Evolutionary conservation across 2,329 filamentous ascomycete species (phyloP).

Genomic region (Venturia oleaginea): DNA sequence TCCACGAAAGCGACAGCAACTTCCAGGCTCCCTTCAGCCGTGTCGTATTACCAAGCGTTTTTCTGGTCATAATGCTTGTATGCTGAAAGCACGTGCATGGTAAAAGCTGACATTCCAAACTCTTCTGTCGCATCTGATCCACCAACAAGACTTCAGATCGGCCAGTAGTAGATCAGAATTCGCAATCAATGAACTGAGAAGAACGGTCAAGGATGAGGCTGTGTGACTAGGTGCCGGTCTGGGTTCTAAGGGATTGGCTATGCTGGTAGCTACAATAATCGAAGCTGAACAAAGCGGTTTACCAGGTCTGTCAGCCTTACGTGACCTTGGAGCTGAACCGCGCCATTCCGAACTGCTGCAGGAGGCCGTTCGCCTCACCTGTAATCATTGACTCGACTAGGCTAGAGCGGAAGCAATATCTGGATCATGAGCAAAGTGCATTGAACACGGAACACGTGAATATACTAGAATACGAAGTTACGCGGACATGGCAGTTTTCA

Average conservation of each 20-base stretch:
- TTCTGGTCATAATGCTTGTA: background rate
- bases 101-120: background rate
- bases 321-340: background rate
- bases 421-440: too few species aligned
- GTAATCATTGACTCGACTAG: background rate
- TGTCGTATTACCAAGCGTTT: background rate
- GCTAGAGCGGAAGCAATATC: too few species aligned
- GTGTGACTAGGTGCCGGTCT: background rate
- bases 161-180: background rate
- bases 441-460: too few species aligned
- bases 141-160: too few species aligned
- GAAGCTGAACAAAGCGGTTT: background rate
- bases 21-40: background rate
- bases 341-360: background rate
- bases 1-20: background rate
- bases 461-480: too few species aligned
- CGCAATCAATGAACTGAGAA: background rate
- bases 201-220: background rate
- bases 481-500: too few species aligned
- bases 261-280: background rate
- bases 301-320: background rate
- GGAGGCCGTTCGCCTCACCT: background rate
- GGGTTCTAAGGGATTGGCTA: too few species aligned
- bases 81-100: background rate
- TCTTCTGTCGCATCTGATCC: background rate